Percentiles rank a stretch among this genome's conserved stretches.
Evolutionary conservation across 768 basidiomycete genomes (phyloP).

Genomic region (Russula ochroleuca): DNA sequence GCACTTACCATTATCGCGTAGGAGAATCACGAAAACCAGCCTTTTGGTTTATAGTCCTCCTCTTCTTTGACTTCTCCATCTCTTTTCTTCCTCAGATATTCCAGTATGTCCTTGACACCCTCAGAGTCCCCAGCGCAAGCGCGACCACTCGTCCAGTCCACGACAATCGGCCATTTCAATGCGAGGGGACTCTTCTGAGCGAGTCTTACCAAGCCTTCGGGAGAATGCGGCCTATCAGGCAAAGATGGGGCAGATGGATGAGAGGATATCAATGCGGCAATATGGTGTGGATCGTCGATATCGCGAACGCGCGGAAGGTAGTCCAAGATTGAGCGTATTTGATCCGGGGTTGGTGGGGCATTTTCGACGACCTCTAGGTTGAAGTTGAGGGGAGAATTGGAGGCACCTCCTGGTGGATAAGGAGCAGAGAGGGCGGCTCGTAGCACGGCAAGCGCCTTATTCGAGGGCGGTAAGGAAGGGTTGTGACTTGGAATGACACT

Average conservation of each 20-base stretch:
- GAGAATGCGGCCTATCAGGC: slow-evolving; percentile 38
- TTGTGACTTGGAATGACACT: slow-evolving; percentile 48
- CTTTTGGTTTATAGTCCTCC: slow-evolving; percentile 45
- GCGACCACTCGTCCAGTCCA: slow-evolving; percentile 67
- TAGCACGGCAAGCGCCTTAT: slow-evolving; percentile 55
- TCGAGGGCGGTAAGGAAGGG: slow-evolving; percentile 60
- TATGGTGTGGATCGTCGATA: slow-evolving; percentile 29
- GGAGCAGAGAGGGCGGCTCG: slow-evolving; percentile 54
- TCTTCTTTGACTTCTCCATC: slow-evolving; percentile 58
- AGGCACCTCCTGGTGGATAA: slow-evolving; percentile 51
- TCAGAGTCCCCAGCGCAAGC: slow-evolving; percentile 65
- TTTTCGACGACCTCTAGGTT: slow-evolving; percentile 68
- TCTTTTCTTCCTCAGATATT: slow-evolving; percentile 56
- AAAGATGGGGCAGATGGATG: slow-evolving; percentile 48
- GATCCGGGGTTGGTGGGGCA: slow-evolving; percentile 59
- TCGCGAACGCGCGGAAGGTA: slow-evolving; percentile 45
- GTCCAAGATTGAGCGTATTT: slow-evolving; percentile 60
- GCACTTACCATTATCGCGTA: not conserved
- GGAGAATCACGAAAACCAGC: slow-evolving; percentile 27
- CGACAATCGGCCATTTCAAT: slow-evolving; percentile 76
- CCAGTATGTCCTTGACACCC: slow-evolving; percentile 63
- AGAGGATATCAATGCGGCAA: slow-evolving; percentile 51
- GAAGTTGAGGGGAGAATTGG: slow-evolving; percentile 56
- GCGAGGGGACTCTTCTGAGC: slow-evolving; percentile 53
- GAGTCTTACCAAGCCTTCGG: slow-evolving; percentile 47